These are phyloP conservation scores for Daedaleopsis nitida DNA, from an alignment of 768 basidiomycete species.

Conservation along the genomic window DNA sequence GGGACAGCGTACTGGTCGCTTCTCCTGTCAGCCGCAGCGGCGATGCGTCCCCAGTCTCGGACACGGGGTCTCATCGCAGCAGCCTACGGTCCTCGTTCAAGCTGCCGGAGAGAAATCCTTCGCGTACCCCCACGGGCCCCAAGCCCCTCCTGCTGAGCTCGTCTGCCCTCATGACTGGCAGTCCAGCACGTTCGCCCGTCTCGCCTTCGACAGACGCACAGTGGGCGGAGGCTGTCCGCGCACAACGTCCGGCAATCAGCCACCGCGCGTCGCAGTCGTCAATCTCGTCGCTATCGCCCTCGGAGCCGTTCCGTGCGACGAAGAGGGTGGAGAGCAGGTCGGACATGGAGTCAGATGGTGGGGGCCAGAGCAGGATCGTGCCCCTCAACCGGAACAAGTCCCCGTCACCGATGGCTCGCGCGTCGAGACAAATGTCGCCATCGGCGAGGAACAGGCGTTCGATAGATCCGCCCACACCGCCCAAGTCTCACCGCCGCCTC, in stretches of 20 bases:
- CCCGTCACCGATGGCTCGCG: constrained; percentile 72
- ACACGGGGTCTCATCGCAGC: constrained; percentile 38
- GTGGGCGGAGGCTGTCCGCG: constrained; percentile 24
- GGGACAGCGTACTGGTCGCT: constrained; percentile 47
- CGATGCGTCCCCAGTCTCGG: constrained; percentile 23
- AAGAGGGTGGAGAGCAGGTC: constrained; percentile 38
- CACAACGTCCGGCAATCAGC: constrained; percentile 29
- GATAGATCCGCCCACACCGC: constrained; percentile 37
- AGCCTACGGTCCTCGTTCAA: constrained; percentile 46
- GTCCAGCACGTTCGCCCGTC: constrained; percentile 24
- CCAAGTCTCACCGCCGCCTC: constrained; percentile 17
- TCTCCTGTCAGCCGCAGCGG: constrained; percentile 18
- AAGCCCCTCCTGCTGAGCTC: constrained; percentile 68
- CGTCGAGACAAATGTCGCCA: constrained; percentile 37
- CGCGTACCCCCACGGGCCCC: constrained; percentile 46
- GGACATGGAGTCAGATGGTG: constrained; percentile 58
- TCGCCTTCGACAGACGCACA: constrained; percentile 18
- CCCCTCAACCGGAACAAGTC: constrained; percentile 66
- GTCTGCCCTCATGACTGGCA: constrained; percentile 25
- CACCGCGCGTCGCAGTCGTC: constrained; percentile 65
- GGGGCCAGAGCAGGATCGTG: constrained; percentile 52
- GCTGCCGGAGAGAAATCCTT: constrained; percentile 29
- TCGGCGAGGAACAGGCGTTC: constrained; percentile 33
- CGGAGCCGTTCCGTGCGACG: constrained; percentile 45
- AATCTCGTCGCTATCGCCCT: constrained; percentile 61